These are phyloP conservation scores for Spergularia marina DNA, from an alignment of 148 eudicot genomes.

Conservation along the genomic window DNA sequence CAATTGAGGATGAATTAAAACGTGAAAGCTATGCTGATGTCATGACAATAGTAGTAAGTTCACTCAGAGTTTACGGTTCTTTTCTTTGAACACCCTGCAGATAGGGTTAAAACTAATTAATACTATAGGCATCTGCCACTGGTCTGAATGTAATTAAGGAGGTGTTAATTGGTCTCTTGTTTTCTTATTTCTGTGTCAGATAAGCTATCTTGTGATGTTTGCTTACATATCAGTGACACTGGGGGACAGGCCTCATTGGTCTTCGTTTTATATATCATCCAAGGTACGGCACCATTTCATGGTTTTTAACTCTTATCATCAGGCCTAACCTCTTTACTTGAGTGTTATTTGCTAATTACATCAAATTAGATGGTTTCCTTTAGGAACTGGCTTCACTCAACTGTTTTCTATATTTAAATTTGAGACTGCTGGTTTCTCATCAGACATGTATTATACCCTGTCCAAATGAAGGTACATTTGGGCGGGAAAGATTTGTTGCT, in stretches of 20 bases:
- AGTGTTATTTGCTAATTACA: conserved; percentile 5
- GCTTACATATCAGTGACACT: conserved; percentile 60
- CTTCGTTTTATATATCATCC: conserved; percentile 50
- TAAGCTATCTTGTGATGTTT: conserved; percentile 73
- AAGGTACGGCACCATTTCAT: conserved; percentile 36
- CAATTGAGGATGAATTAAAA: conserved; percentile 61
- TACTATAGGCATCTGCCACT: neutral
- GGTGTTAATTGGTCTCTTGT: neutral
- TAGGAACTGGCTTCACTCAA: neutral
- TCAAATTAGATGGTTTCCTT: neutral
- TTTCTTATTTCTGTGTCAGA: conserved; percentile 33
- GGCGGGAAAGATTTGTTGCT: too few relatives aligned
- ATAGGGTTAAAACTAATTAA: neutral
- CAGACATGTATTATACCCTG: neutral
- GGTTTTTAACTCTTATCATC: neutral
- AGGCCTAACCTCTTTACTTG: neutral
- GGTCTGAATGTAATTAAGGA: neutral
- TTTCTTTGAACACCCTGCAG: neutral
- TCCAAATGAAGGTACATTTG: neutral
- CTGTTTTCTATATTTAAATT: neutral
- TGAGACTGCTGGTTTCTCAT: conserved; percentile 2
- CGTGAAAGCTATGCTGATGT: conserved; percentile 69
- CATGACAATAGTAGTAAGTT: conserved; percentile 51
- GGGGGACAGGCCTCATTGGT: conserved; percentile 44
- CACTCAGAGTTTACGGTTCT: neutral